Evolutionary conservation across 2,329 filamentous ascomycete genomes (phyloP).

Genomic region (Mollisiaceae sp.): DNA sequence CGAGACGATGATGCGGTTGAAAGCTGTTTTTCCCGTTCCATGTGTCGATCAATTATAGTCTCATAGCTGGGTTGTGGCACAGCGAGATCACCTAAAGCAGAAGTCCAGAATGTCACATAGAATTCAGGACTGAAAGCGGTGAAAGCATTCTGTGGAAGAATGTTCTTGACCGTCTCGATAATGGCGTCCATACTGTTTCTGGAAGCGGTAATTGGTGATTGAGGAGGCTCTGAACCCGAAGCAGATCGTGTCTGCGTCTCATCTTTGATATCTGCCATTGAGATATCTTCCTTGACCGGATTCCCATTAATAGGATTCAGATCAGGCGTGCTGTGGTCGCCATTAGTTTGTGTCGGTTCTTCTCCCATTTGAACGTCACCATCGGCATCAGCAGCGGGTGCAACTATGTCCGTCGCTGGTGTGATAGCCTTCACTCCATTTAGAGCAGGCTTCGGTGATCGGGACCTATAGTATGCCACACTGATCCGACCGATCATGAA

Average conservation of each 20-base stretch:
- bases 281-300: conserved; percentile 41
- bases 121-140: conserved; percentile 77
- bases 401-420: conserved; percentile 6
- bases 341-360: conserved; percentile 24
- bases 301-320: conserved; percentile 18
- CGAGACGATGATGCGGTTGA: conserved; percentile 76
- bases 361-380: conserved; percentile 55
- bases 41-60: conserved; percentile 71
- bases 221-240: conserved; percentile 25
- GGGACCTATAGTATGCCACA: conserved; percentile 67
- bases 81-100: conserved; percentile 81
- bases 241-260: conserved; percentile 15
- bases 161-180: conserved; percentile 68
- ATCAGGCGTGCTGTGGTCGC: conserved; percentile 9
- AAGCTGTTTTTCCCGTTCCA: conserved; percentile 69
- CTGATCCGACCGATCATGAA: conserved; percentile 83
- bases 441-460: conserved; percentile 24
- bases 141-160: conserved; percentile 68
- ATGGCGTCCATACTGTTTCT: conserved; percentile 77
- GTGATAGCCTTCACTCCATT: conserved; percentile 35
- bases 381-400: conserved; percentile 51
- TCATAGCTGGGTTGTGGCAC: conserved; percentile 80
- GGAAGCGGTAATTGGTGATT: conserved; percentile 49
- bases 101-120: conserved; percentile 90
- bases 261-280: conserved; percentile 47